Conservation (phyloP, 305 asterid species). For the Solanum chacoense region DNA sequence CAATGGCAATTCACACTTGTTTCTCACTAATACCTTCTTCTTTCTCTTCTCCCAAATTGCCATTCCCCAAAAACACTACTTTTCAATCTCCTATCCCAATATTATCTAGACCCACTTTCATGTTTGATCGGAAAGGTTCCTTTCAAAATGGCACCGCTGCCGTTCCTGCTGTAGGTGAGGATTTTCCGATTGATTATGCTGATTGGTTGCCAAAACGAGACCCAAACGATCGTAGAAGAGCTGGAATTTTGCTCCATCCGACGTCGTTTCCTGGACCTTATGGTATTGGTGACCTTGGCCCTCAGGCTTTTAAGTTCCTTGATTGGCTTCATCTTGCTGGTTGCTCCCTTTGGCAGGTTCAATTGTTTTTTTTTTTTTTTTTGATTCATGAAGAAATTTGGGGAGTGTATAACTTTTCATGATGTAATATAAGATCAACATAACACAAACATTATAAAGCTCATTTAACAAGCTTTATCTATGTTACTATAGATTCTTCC, state of each 20-base stretch:
- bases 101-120: neutral
- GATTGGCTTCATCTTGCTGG: slow-evolving; percentile 96
- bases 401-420: neutral
- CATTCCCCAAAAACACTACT: neutral
- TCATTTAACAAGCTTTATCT: neutral
- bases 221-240: slow-evolving; percentile 46
- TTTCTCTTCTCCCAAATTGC: slow-evolving; percentile 11
- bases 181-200: slow-evolving; percentile 65
- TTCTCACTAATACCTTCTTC: slow-evolving; percentile 19
- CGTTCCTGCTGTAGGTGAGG: slow-evolving; percentile 45
- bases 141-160: slow-evolving; percentile 20
- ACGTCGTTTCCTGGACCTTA: slow-evolving; percentile 91
- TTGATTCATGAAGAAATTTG: neutral
- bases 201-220: slow-evolving; percentile 53
- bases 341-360: slow-evolving; percentile 96
- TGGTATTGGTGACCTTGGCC: slow-evolving; percentile 92
- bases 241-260: slow-evolving; percentile 89
- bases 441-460: neutral
- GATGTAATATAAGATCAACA: neutral
- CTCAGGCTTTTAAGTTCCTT: slow-evolving; percentile 62
- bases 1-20: slow-evolving; percentile 25
- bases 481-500: neutral
- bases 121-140: neutral
- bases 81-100: slow-evolving; percentile 9
- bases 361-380: neutral